Evolutionary conservation across 164 flowering plant species (phyloP).

Genomic region (Litsea cubeba): DNA sequence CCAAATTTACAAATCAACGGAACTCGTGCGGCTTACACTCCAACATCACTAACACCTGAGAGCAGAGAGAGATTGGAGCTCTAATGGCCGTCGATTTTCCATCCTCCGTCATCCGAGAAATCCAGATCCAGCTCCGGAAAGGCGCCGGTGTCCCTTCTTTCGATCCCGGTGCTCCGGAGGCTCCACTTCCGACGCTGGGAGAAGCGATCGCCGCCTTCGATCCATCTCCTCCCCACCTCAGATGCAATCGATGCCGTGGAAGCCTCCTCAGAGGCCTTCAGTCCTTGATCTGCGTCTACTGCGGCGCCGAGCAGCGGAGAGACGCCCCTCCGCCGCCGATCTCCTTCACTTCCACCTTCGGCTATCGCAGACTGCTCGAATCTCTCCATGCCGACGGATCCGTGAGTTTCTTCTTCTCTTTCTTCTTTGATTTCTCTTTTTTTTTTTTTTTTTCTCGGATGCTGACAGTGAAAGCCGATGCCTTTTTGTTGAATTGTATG

Average conservation of each 20-base stretch:
- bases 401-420: slow-evolving; percentile 28
- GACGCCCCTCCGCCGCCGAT: slow-evolving; percentile 51
- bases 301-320: slow-evolving; percentile 35
- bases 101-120: slow-evolving; percentile 31
- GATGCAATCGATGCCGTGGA: slow-evolving; percentile 62
- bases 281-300: slow-evolving; percentile 58
- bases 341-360: slow-evolving; percentile 42
- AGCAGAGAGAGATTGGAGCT: background rate
- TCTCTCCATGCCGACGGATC: slow-evolving; percentile 65
- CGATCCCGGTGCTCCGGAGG: slow-evolving; percentile 39
- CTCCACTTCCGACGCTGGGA: slow-evolving; percentile 33
- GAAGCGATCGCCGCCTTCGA: slow-evolving; percentile 42
- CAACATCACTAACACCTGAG: background rate
- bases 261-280: slow-evolving; percentile 49
- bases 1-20: too few species aligned
- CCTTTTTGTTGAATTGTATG: background rate
- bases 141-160: slow-evolving; percentile 40
- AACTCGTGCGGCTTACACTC: too few species aligned
- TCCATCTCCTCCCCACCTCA: slow-evolving; percentile 53
- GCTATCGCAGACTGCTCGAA: slow-evolving; percentile 51
- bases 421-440: background rate
- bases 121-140: slow-evolving; percentile 42
- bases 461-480: background rate
- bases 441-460: background rate
- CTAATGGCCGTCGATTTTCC: slow-evolving; percentile 42